Base-by-base conservation (phyloP, 306 rosid species). In the Trifolium pratense region DNA sequence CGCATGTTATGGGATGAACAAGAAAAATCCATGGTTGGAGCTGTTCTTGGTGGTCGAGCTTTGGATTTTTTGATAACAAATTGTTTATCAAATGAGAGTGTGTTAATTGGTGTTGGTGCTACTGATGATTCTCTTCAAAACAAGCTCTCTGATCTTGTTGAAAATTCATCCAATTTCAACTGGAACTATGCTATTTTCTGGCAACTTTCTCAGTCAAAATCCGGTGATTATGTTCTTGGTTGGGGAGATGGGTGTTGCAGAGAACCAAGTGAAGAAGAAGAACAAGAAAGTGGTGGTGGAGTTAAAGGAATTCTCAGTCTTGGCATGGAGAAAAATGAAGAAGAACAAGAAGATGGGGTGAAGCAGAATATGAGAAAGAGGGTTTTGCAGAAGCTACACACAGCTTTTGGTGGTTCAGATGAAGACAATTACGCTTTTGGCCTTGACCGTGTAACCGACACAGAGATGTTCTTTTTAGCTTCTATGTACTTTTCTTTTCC, bases 161-260 rank as follows among this genome's bases (percentile, higher is more conserved):
- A 93, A 16, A 75, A 84, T 3, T 93, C 98, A 0, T 79, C 82
- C 5, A 84, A 87, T 86, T 91, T 93, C 82, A 83, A 96, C 74
- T 93, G 98, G 98, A 93, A 93, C 77, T 93, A 91, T 15, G 94
- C 96, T 15, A 89, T 93, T 82, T 93, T 91, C 84, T 93, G 98
- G 98, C 96, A 91, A 49, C 84, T 91, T 25, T 91, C 96, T 0
- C 88, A 81, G 79, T 86, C 97, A 3, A 93, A 88, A 79, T 81
- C 90, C 0, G 98, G 98, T 14, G 92, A 89, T 11, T 88, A 85
- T 85, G 91, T 89, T 68, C 77, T 93, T 66, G 90, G 93, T 48
- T 93, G 98, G 98, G 98, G 96, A 1, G 98, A 93, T 68, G 98
- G 98, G 6, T 88, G 87, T 55, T 93, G 97, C 78, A 85, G 98